phyloP scores from a whole-genome alignment of 2,329 filamentous ascomycete genomes.

The Apiospora phragmitis region DNA sequence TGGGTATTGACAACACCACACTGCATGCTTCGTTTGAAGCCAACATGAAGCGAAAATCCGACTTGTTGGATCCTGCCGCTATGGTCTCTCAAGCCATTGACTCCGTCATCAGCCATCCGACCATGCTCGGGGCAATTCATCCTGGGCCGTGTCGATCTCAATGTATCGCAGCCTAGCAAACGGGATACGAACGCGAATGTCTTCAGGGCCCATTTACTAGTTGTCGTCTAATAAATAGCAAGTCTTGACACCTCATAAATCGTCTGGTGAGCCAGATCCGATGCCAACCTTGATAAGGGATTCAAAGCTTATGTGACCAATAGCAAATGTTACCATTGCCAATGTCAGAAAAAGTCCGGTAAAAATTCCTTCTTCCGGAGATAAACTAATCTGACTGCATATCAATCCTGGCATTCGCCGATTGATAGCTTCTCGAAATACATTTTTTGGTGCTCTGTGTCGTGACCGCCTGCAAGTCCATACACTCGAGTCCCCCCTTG shows the following conservation, averaged over 20 bases:
- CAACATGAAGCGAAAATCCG: background rate
- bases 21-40: background rate
- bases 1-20: background rate
- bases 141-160: background rate
- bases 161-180: background rate
- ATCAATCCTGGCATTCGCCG: background rate
- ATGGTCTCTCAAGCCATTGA: background rate
- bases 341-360: background rate
- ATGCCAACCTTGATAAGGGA: background rate
- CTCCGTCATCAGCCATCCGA: background rate
- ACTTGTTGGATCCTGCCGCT: background rate
- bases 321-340: background rate
- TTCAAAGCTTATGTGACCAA: background rate
- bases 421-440: background rate
- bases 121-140: background rate
- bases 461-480: background rate
- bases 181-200: background rate
- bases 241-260: background rate
- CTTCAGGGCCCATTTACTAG: background rate
- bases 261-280: background rate
- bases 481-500: background rate
- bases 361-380: background rate
- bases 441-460: background rate
- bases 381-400: background rate
- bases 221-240: background rate